phyloP scores from a whole-genome alignment of 78 protist species.

The Capsaspora owczarzaki region DNA sequence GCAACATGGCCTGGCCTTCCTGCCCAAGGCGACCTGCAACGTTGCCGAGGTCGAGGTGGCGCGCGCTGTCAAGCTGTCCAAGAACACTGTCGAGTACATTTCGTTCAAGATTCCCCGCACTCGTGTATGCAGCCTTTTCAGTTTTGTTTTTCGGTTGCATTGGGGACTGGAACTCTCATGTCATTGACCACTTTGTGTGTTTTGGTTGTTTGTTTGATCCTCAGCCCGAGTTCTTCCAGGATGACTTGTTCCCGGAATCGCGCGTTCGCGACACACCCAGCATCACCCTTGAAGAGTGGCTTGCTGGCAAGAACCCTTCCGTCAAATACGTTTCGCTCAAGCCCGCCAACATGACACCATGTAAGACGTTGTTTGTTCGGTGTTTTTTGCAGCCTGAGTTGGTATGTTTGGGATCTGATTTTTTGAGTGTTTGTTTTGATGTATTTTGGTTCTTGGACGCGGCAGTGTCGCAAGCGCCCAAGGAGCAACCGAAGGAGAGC shows the following conservation, averaged over 20 bases:
- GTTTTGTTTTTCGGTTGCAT: neutral
- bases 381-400: neutral
- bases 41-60: constrained; percentile 20
- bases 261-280: neutral
- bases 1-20: constrained; percentile 13
- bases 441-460: too few species aligned
- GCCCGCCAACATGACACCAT: neutral
- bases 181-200: neutral
- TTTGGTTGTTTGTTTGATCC: neutral
- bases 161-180: neutral
- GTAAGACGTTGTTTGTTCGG: neutral
- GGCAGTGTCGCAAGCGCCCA: constrained; percentile 1
- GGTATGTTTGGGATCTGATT: neutral
- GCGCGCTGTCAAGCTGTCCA: neutral
- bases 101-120: constrained; percentile 30
- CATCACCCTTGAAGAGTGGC: constrained; percentile 36
- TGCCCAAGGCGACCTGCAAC: constrained; percentile 31
- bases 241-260: constrained; percentile 38
- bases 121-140: neutral
- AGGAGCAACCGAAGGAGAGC: neutral
- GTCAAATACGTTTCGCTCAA: neutral
- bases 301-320: constrained; percentile 21
- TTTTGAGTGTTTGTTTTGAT: too few species aligned
- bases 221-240: constrained; percentile 32
- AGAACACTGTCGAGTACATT: neutral